These are phyloP conservation scores for Rhododendron ferrugineum DNA, from an alignment of 148 eudicot species.

Conservation along the genomic window DNA sequence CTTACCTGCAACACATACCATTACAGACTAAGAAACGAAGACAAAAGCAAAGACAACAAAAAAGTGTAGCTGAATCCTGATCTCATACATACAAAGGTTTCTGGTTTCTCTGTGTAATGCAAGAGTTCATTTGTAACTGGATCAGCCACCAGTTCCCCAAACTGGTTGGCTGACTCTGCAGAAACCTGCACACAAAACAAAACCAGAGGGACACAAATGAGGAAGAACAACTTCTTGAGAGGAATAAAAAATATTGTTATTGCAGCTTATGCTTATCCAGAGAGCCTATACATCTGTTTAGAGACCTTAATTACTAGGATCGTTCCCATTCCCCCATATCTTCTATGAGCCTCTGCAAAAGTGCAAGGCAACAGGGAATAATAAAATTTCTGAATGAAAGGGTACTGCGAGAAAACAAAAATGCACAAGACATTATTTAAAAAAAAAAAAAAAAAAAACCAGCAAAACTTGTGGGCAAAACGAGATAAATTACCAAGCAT, in stretches of 20 bases:
- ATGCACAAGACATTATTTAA: background rate
- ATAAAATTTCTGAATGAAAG: conserved; percentile 4
- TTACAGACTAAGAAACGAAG: background rate
- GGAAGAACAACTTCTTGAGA: background rate
- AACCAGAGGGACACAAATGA: background rate
- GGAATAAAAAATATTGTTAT: background rate
- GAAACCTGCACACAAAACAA: conserved; percentile 38
- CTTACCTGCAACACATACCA: conserved; percentile 49
- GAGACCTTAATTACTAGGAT: conserved; percentile 64
- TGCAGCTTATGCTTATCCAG: background rate
- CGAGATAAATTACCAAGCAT: conserved; percentile 72
- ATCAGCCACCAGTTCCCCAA: conserved; percentile 76
- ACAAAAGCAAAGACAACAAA: background rate
- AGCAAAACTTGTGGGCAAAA: background rate
- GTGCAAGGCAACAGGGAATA: conserved; percentile 11
- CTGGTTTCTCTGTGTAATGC: conserved; percentile 77
- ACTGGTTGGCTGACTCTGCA: conserved; percentile 60
- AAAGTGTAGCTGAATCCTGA: conserved; percentile 3
- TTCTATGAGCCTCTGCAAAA: conserved; percentile 62
- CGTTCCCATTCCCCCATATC: conserved; percentile 66
- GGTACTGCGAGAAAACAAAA: conserved; percentile 3
- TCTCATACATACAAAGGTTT: conserved; percentile 47
- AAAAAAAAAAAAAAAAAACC: background rate
- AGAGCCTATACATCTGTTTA: background rate
- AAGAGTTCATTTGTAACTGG: conserved; percentile 61